Conservation (phyloP, 495 filamentous ascomycete species). For the Chlorociboria aeruginascens region DNA sequence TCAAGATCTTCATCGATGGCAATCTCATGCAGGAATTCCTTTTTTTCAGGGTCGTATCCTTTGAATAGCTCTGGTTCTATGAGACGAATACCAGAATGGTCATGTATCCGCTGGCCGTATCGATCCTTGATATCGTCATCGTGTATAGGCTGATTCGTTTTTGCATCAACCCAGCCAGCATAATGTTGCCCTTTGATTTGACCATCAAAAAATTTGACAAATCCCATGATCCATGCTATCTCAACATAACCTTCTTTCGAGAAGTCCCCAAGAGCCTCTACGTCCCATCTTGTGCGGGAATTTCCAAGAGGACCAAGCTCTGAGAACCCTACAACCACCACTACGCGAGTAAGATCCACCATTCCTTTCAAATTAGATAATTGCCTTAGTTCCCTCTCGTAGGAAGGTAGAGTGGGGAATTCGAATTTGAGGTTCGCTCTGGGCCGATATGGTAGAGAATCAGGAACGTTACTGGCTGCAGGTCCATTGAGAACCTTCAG, state of each 20-base stretch:
- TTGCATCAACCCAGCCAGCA: conserved; percentile 90
- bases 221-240: conserved; percentile 99
- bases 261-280: conserved; percentile 91
- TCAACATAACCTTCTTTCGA: conserved; percentile 98
- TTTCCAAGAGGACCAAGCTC: conserved; percentile 97
- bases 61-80: conserved; percentile 94
- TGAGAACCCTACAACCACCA: conserved; percentile 89
- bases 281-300: conserved; percentile 93
- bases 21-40: conserved; percentile 91
- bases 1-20: conserved; percentile 90
- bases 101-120: conserved; percentile 88
- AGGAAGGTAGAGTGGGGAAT: conserved; percentile 78
- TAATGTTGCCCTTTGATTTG: conserved; percentile 86
- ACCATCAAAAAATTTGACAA: conserved; percentile 94
- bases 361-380: conserved; percentile 84
- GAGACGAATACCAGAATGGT: conserved; percentile 90
- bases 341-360: conserved; percentile 91
- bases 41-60: conserved; percentile 93
- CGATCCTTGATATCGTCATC: conserved; percentile 91
- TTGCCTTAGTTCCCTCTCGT: conserved; percentile 75
- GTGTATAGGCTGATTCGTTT: conserved; percentile 83
- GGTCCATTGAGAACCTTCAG: no score
- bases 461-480: no score
- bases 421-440: conserved; percentile 92
- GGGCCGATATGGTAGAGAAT: conserved; percentile 72